A percentile compares a stretch with the other conserved stretches of the same genome.
Conservation (phyloP, 2,329 filamentous ascomycete species). For the Phyllosticta paracitricarpa region DNA sequence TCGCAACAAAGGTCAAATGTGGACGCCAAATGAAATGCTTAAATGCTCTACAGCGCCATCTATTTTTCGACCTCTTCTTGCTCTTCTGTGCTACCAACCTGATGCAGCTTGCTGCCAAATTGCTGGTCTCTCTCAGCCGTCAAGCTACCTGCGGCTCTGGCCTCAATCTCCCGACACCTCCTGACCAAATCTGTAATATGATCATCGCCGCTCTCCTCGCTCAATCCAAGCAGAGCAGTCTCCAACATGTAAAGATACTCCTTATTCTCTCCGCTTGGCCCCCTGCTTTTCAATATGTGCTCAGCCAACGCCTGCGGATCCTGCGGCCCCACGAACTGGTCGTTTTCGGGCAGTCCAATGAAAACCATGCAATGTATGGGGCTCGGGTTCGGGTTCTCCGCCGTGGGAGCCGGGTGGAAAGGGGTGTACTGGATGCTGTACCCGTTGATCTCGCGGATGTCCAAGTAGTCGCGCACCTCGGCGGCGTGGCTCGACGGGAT, state of each 20-base stretch:
- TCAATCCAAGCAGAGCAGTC: constrained; percentile 59
- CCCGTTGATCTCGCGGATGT: constrained; percentile 94
- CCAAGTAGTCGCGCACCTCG: constrained; percentile 80
- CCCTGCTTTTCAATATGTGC: constrained; percentile 66
- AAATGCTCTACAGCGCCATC: neutral
- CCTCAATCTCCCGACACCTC: constrained; percentile 58
- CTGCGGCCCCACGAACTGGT: constrained; percentile 81
- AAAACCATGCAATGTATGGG: constrained; percentile 60
- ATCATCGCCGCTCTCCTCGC: constrained; percentile 66
- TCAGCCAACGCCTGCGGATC: constrained; percentile 66
- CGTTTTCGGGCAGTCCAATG: constrained; percentile 86
- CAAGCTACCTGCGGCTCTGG: constrained; percentile 11
- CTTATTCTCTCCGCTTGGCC: constrained; percentile 79
- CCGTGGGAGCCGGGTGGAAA: constrained; percentile 54
- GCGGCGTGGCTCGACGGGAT: constrained; percentile 62
- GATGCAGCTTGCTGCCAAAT: constrained; percentile 25
- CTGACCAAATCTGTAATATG: constrained; percentile 76
- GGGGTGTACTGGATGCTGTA: constrained; percentile 88
- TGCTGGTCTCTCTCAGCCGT: constrained; percentile 5
- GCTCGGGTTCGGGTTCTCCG: constrained; percentile 21
- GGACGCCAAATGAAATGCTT: too few relatives aligned
- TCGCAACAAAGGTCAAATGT: too few relatives aligned
- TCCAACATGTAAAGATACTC: constrained; percentile 84
- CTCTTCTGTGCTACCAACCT: constrained; percentile 43
- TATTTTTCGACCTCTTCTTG: constrained; percentile 50